phyloP scores from a whole-genome alignment of 202 grass and related monocot genomes.

The Setaria italica region DNA sequence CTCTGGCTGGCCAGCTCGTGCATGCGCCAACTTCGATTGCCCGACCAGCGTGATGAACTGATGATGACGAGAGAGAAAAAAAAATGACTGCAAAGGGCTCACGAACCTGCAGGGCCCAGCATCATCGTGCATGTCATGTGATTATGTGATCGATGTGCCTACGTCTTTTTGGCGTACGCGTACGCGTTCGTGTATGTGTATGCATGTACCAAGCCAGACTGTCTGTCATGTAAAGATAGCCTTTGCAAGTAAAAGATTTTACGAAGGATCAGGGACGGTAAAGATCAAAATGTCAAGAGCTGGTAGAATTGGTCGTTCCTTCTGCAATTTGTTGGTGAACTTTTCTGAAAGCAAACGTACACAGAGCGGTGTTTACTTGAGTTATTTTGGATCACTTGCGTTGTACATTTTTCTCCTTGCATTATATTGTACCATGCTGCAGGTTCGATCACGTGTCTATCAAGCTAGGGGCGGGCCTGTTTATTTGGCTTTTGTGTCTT shows the following conservation, averaged over 20 bases:
- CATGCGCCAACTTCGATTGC: neutral
- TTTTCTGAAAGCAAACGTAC: too few species aligned
- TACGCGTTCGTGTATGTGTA: neutral
- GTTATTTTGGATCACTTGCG: neutral
- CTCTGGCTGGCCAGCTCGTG: neutral
- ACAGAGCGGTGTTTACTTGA: too few species aligned
- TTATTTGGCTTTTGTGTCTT: neutral
- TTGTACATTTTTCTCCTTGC: neutral
- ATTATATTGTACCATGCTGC: neutral
- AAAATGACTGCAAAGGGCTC: neutral
- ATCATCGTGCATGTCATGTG: neutral
- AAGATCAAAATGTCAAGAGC: neutral
- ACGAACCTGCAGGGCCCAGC: neutral
- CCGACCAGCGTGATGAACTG: neutral
- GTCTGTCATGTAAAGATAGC: too few species aligned
- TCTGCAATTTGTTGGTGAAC: neutral
- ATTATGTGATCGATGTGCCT: too few species aligned
- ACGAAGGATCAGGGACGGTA: neutral
- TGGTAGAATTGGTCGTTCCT: neutral
- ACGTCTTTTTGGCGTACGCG: neutral
- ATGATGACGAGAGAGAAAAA: neutral
- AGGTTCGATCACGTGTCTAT: neutral
- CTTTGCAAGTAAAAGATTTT: neutral
- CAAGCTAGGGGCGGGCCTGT: neutral
- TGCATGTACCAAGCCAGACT: neutral